Evolutionary conservation across 805 yeast genomes (phyloP), one percentile per base, ranked within the genome.

Genomic region (Starmerella bacillaris): DNA sequence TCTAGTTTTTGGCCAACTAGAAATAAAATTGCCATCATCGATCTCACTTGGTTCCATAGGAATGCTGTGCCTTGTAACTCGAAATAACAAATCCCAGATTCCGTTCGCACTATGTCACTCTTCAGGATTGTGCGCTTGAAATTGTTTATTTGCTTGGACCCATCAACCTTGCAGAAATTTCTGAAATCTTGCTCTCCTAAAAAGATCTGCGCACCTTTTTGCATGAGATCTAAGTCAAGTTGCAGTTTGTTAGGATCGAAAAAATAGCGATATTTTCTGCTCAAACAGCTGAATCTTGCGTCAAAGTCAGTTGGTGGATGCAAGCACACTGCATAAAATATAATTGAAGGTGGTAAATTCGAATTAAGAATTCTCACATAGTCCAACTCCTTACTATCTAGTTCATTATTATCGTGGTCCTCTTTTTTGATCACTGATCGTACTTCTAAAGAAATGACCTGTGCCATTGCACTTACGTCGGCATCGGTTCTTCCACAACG

Each of bases 391-490:
- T 59, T 62, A 1, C 21, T 36, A 51, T 89, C 95, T 47, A 65
- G 67, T 0, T 37, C 54, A 1, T 70, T 62, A 37, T 69, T 64
- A 8, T 31, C 15, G 42, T 82, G 83, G 34, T 80, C 78, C 30
- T 75, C 84, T 1, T 48, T 46, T 0, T 70, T 50, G 27, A 89
- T 56, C 17, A 62, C 60, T 0, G 94, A 80, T 44, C 98, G 64
- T 19, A 86, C 74, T 12, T 62, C 57, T 26, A 89, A 57, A 1
- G 94, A 74, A 4, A 89, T 75, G 2, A 89, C 96, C 55, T 89
- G 98, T 44, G 80, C 78, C 75, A 89, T 70, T 0, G 98, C 98
- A 59, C 94, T 79, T 11, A 86, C 96, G n/a, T 95, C 96, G 45
- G 70, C 72, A 50, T 86, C 96, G 0, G 96, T 86, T 49, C 96